Evolutionary conservation across 139 green algal genomes (phyloP).

Genomic region (Coccomyxa sp.): DNA sequence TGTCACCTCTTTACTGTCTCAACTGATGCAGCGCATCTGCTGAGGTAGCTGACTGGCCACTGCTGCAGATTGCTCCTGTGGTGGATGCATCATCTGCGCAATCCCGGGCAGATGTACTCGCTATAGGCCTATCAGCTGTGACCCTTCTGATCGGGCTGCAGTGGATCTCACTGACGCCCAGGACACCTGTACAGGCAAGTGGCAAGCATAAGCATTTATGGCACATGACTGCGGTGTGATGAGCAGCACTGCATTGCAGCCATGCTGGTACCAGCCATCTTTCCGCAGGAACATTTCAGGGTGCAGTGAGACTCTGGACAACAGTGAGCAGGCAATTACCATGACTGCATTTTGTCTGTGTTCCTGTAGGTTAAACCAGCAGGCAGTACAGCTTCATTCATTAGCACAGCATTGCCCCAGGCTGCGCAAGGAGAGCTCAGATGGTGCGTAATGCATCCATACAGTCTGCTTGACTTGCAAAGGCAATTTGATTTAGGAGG

Average conservation of each 20-base stretch:
- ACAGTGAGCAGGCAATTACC: no score
- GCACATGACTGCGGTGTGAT: neutral
- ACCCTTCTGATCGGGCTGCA: constrained; percentile 86
- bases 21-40: neutral
- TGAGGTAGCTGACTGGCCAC: no score
- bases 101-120: constrained; percentile 81
- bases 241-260: neutral
- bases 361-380: neutral
- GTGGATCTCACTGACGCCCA: constrained; percentile 78
- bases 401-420: no score
- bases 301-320: neutral
- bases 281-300: neutral
- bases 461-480: no score
- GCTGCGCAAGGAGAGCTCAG: no score
- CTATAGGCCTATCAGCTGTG: constrained; percentile 76
- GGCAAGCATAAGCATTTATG: neutral
- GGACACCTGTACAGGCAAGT: neutral
- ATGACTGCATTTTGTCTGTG: neutral
- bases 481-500: no score
- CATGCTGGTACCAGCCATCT: neutral
- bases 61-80: constrained; percentile 64
- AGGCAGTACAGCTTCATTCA: no score
- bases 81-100: constrained; percentile 78
- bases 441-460: no score
- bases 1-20: no score